Evolutionary conservation across 1,139 yeast species (phyloP).

Genomic region (Hyphopichia wangnamkhiaoensis): DNA sequence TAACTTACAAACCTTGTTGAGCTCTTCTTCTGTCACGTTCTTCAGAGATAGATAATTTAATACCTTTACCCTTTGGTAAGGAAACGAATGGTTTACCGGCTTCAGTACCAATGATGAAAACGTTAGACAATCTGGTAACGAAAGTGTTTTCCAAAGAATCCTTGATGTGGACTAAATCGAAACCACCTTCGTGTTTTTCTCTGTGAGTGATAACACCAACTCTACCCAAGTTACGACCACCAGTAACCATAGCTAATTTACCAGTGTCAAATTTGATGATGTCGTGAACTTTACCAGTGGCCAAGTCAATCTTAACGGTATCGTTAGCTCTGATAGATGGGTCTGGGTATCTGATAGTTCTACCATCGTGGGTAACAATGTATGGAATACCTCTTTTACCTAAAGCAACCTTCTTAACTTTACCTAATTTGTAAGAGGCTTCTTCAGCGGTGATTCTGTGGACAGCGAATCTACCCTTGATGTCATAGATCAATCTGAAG

Average conservation of each 20-base stretch:
- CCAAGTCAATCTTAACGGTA: conserved; percentile 94
- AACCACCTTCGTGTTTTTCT: conserved; percentile 99
- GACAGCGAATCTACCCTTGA: conserved; percentile 98
- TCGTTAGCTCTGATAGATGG: conserved; percentile 95
- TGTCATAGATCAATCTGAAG: conserved; percentile 98
- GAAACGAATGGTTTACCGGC: conserved; percentile 97
- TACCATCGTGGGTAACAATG: conserved; percentile 98
- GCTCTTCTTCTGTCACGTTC: conserved; percentile 99
- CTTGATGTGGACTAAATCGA: conserved; percentile 98
- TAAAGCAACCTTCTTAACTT: conserved; percentile 95
- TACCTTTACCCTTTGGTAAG: conserved; percentile 99
- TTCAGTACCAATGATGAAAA: conserved; percentile 91
- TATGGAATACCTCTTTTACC: conserved; percentile 98
- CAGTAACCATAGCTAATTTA: conserved; percentile 94
- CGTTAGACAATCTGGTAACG: conserved; percentile 97
- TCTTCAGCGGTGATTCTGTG: conserved; percentile 99
- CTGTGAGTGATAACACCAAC: conserved; percentile 98
- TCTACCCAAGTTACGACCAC: conserved; percentile 99
- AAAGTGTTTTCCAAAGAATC: conserved; percentile 96
- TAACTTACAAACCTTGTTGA: conserved; percentile 50
- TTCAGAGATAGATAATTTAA: conserved; percentile 95
- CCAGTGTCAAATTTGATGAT: conserved; percentile 95
- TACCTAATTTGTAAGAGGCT: conserved; percentile 96
- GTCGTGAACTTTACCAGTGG: conserved; percentile 90
- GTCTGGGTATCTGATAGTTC: conserved; percentile 99